Evolutionary conservation across 495 filamentous ascomycete genomes (phyloP).

Genomic region (Aspergillus taichungensis): DNA sequence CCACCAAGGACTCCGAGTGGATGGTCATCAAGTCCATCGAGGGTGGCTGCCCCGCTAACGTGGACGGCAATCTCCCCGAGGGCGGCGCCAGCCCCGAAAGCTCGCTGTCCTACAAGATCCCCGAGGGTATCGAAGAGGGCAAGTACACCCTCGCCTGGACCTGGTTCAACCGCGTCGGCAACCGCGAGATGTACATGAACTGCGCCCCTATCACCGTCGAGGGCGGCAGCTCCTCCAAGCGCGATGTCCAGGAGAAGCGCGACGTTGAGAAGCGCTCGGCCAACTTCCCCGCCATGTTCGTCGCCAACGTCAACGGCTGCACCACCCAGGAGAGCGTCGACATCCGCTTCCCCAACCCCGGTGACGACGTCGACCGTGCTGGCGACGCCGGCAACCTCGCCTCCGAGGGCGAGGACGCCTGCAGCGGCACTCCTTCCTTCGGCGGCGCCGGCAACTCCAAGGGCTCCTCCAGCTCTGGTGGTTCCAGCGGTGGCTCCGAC

Average conservation of each 20-base stretch:
- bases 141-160: slow-evolving; percentile 74
- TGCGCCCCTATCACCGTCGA: slow-evolving; percentile 64
- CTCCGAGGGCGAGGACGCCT: slow-evolving; percentile 18
- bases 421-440: slow-evolving; percentile 25
- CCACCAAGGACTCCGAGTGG: slow-evolving; percentile 46
- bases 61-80: slow-evolving; percentile 26
- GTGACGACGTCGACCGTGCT: slow-evolving; percentile 43
- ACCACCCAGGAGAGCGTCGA: slow-evolving; percentile 50
- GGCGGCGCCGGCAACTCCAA: slow-evolving; percentile 13
- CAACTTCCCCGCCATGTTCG: slow-evolving; percentile 68
- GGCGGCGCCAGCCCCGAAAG: slow-evolving; percentile 14
- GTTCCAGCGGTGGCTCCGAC: slow-evolving; percentile 6
- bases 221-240: slow-evolving; percentile 38
- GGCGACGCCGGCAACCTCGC: slow-evolving; percentile 21
- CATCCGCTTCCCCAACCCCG: slow-evolving; percentile 64
- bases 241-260: slow-evolving; percentile 16
- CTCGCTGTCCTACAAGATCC: slow-evolving; percentile 37
- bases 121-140: slow-evolving; percentile 30
- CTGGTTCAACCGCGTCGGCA: slow-evolving; percentile 85
- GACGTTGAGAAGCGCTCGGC: slow-evolving; percentile 24
- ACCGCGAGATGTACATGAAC: slow-evolving; percentile 95
- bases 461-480: slow-evolving; percentile 3
- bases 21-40: slow-evolving; percentile 77
- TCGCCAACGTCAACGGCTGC: slow-evolving; percentile 63
- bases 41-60: slow-evolving; percentile 66